Evolutionary conservation across 495 filamentous ascomycete species (phyloP), one percentile per base, ranked within the genome.

Genomic region (Lepraria neglecta): DNA sequence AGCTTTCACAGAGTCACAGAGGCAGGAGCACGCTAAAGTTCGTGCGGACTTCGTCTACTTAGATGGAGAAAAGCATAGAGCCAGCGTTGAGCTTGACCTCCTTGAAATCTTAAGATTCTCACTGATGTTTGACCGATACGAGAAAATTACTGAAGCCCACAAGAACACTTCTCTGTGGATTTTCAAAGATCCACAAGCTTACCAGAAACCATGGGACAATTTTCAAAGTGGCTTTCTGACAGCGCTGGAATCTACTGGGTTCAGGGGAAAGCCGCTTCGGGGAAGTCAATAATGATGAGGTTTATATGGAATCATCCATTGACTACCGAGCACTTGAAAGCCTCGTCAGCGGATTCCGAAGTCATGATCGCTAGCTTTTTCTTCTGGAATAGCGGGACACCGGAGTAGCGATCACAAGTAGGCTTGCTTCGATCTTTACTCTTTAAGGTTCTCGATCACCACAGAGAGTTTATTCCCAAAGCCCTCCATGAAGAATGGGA

Each of bases 371-470:
- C 24, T 9, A 21, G n/a, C 1, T 52, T 52, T 19, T 52, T 28
- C 50, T 52, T 52, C 30, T 52, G 50, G 50, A 56, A 56, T 21
- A 21, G 31, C 12, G 31, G 53, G 15, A 21, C 27, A 17, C 31
- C 4, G 5, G 31, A 40, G 17, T 30, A 56, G 35, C 31, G 35
- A 43, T 40, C 53, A 14, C 53, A 56, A n/a, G 40, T 24, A n/a
- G 31, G 53, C 21, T 21, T 42, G 31, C 53, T 56, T 21, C 53
- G 31, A 9, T 56, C 53, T n/a, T 31, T 56, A 3, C 53, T 56
- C 28, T 56, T n/a, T 15, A 15, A 21, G 31, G 27, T 27, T 21
- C 19, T 42, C 6, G 27, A 19, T 12, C 4, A 9, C 14, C 53
- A 42, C 15, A 38, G 9, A 6, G 31, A 56, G 3, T 30, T 56